phyloP scores from a whole-genome alignment of 2,329 filamentous ascomycete genomes.

The Claviceps quebecensis region DNA sequence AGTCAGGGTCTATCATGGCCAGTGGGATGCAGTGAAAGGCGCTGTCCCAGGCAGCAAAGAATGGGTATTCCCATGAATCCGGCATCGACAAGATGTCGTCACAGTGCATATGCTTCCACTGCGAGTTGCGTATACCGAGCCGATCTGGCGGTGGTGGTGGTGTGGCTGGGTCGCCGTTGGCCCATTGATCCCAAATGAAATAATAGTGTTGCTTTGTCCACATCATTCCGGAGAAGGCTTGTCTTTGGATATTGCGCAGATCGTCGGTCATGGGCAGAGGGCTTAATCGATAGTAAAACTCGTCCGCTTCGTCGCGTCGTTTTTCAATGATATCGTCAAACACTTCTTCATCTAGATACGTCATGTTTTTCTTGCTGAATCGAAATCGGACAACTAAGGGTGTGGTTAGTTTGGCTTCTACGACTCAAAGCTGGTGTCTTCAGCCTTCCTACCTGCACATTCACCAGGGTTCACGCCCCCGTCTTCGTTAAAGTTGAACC shows the following conservation, averaged over 20 bases:
- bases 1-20: slow-evolving; percentile 95
- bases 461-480: slow-evolving; percentile 80
- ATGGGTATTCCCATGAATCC: slow-evolving; percentile 96
- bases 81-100: slow-evolving; percentile 97
- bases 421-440: not conserved
- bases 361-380: slow-evolving; percentile 59
- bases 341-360: slow-evolving; percentile 79
- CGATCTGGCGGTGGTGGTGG: slow-evolving; percentile 71
- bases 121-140: slow-evolving; percentile 68
- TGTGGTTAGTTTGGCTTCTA: not conserved
- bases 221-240: slow-evolving; percentile 92
- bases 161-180: slow-evolving; percentile 79
- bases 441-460: slow-evolving; percentile 56
- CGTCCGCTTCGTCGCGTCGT: slow-evolving; percentile 78
- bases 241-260: slow-evolving; percentile 84
- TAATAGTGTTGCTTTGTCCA: slow-evolving; percentile 97
- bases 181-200: slow-evolving; percentile 97
- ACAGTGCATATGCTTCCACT: slow-evolving; percentile 91
- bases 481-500: slow-evolving; percentile 83
- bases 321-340: slow-evolving; percentile 86
- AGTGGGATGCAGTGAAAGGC: slow-evolving; percentile 94
- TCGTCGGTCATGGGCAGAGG: slow-evolving; percentile 89
- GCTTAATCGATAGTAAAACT: slow-evolving; percentile 89
- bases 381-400: slow-evolving; percentile 71
- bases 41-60: slow-evolving; percentile 94